These are phyloP conservation scores for Acanthamoeba quina DNA, from an alignment of 208 protist genomes.

Conservation along the genomic window DNA sequence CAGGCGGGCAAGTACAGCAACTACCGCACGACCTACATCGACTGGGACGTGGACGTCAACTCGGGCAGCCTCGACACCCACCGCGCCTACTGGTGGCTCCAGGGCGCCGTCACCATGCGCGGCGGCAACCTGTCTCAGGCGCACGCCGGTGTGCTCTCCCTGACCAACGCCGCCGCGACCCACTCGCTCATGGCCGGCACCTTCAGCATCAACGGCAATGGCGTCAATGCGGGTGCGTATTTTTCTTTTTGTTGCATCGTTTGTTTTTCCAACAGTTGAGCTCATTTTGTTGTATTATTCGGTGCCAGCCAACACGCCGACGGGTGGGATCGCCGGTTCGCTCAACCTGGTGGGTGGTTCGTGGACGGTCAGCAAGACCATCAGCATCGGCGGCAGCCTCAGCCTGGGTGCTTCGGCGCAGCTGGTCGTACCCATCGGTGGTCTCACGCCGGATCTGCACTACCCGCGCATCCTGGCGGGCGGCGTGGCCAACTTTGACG, in stretches of 20 bases:
- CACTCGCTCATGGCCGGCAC: not conserved
- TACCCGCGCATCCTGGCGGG: not conserved
- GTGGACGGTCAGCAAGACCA: not conserved
- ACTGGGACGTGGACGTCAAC: slow-evolving; percentile 69
- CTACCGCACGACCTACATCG: slow-evolving; percentile 70
- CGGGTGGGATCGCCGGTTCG: not conserved
- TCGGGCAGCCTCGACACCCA: slow-evolving; percentile 36
- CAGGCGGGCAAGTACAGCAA: slow-evolving; percentile 42
- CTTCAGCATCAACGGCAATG: slow-evolving; percentile 50
- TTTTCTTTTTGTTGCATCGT: too few relatives aligned
- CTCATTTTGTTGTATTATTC: not conserved
- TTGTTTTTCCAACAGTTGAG: too few relatives aligned
- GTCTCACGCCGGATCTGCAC: not conserved
- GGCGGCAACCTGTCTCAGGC: slow-evolving; percentile 25
- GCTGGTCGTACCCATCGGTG: not conserved
- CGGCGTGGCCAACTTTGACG: slow-evolving; percentile 26
- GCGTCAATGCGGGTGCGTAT: not conserved
- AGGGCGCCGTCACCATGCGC: slow-evolving; percentile 51
- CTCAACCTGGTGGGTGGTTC: not conserved
- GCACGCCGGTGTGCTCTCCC: slow-evolving; percentile 38
- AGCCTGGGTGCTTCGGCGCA: not conserved
- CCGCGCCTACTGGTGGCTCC: slow-evolving; percentile 44
- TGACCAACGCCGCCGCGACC: not conserved
- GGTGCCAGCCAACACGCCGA: not conserved
- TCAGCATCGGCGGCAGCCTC: slow-evolving; percentile 25